Base-by-base conservation (phyloP, 2,329 filamentous ascomycete genomes). In the Cyanodermella asteris region DNA sequence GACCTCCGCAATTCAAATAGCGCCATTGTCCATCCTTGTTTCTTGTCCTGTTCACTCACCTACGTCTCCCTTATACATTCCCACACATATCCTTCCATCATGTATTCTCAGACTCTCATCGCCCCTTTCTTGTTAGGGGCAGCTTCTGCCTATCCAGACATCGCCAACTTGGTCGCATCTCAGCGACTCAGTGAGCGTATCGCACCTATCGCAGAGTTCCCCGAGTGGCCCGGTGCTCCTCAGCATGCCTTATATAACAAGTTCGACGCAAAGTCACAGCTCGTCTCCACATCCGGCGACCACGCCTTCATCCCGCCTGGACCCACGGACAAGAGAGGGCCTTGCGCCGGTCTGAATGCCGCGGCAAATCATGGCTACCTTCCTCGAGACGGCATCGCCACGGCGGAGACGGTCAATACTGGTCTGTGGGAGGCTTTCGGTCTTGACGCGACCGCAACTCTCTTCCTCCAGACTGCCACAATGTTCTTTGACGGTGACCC, bases 351-450 rank as follows among this genome's bases (percentile, higher is more conserved):
- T 13, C 30, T 52, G 18, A 53, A 53, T 24, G 39, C 46, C 7
- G 47, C 47, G 11, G 50, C 50, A 8, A 55, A 55, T 28, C 47
- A 51, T 34, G 42, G 16, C 36, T 53, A 53, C 38, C 36, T 53
- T 5, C 40, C 49, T 13, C 45, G 42, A 20, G 49, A 54, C 26
- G 51, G 50, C 16, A 42, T 55, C 18, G 18, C 18, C 5, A 20
- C 18, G 12, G n/a, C n/a, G n/a, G 18, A 20, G 12, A 20, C 18
- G 5, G 18, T 20, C 4, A 10, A 20, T 10, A 20, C 18, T 12
- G 18, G 18, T 4, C 12, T 20, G 18, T 12, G n/a, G 4, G 10
- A 20, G 18, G 18, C 18, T 5, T 20, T 4, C 6, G 18, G 18
- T 6, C 18, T 20, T 12, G 18, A 20, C 6, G 10, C n/a, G 18